Conservation (phyloP, 495 filamentous ascomycete genomes). For the Wilcoxina mikolae region DNA sequence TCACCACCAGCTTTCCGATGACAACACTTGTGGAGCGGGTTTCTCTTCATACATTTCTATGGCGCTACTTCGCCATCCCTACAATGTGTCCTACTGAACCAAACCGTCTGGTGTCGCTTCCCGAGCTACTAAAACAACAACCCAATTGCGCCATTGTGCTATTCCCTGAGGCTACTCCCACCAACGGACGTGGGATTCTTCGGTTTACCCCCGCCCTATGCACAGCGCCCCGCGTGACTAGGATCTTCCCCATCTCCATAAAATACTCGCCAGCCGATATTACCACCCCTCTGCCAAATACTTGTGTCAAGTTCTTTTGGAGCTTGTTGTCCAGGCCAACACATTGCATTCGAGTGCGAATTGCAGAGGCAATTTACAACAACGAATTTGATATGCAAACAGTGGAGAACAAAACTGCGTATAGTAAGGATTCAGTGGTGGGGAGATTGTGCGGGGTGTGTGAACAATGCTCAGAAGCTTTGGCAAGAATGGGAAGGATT, state of each 20-base stretch:
- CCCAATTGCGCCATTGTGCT: conserved; percentile 63
- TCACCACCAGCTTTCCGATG: conserved; percentile 65
- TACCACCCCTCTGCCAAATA: conserved; percentile 71
- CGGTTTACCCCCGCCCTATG: conserved; percentile 62
- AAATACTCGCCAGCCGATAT: conserved; percentile 79
- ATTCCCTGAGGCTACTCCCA: conserved; percentile 86
- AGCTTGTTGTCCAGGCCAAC: conserved; percentile 68
- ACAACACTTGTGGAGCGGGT: conserved; percentile 59
- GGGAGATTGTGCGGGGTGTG: conserved; percentile 21
- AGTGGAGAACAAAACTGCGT: conserved; percentile 26
- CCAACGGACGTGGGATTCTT: conserved; percentile 83
- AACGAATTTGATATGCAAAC: conserved; percentile 23
- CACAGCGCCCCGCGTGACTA: conserved; percentile 43
- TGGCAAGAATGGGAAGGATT: conserved; percentile 80
- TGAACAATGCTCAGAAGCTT: conserved; percentile 60
- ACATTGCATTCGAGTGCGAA: conserved; percentile 76
- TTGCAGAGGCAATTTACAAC: conserved; percentile 55
- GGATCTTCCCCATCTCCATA: conserved; percentile 78
- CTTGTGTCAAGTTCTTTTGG: conserved; percentile 61
- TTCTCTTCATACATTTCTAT: conserved; percentile 56
- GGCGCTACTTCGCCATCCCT: conserved; percentile 53
- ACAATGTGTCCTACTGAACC: conserved; percentile 35
- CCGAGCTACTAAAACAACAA: conserved; percentile 46
- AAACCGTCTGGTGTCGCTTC: conserved; percentile 32
- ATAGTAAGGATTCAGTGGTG: conserved; percentile 25